A percentile compares a stretch with the other conserved stretches of the same genome.
phyloP scores from a whole-genome alignment of 225 moss, liverwort and hornwort genomes.

The Marchantia polymorpha region DNA sequence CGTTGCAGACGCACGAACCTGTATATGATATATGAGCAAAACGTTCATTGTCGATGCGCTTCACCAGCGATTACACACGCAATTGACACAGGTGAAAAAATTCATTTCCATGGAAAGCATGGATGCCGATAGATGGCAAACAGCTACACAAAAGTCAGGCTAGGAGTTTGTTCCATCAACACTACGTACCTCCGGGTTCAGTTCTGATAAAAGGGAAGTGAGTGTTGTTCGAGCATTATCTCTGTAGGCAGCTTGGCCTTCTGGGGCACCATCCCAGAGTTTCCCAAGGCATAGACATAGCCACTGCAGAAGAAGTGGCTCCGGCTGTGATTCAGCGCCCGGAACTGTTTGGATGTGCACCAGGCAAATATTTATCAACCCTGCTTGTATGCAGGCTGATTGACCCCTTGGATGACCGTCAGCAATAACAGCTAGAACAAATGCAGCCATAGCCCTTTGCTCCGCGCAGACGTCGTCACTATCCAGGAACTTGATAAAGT shows the following conservation, averaged over 20 bases:
- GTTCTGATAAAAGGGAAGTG: conserved; percentile 70
- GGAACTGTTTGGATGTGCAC: conserved; percentile 59
- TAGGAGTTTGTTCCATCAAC: neutral
- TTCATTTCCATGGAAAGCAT: neutral
- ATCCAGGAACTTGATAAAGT: conserved; percentile 90
- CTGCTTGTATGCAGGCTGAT: conserved; percentile 76
- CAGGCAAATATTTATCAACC: conserved; percentile 75
- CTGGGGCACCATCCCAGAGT: conserved; percentile 78
- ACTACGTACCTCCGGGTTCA: conserved; percentile 77
- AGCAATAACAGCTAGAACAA: conserved; percentile 91
- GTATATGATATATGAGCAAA: neutral
- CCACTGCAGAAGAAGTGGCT: conserved; percentile 92
- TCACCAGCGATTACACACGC: too few species aligned
- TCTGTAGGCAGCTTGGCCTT: conserved; percentile 65
- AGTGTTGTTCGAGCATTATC: conserved; percentile 66
- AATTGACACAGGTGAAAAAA: too few species aligned
- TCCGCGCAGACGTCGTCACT: conserved; percentile 75
- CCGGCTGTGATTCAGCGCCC: conserved; percentile 55
- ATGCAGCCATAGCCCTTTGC: conserved; percentile 97
- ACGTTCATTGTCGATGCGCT: too few species aligned
- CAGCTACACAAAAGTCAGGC: neutral
- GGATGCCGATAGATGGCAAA: neutral
- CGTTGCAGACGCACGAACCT: conserved; percentile 95
- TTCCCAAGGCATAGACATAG: conserved; percentile 90
- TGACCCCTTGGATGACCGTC: conserved; percentile 88